Percentiles rank a stretch among this genome's conserved stretches.
These are phyloP conservation scores for Emiliania huxleyi DNA, from an alignment of 78 protist genomes.

Conservation along the genomic window DNA sequence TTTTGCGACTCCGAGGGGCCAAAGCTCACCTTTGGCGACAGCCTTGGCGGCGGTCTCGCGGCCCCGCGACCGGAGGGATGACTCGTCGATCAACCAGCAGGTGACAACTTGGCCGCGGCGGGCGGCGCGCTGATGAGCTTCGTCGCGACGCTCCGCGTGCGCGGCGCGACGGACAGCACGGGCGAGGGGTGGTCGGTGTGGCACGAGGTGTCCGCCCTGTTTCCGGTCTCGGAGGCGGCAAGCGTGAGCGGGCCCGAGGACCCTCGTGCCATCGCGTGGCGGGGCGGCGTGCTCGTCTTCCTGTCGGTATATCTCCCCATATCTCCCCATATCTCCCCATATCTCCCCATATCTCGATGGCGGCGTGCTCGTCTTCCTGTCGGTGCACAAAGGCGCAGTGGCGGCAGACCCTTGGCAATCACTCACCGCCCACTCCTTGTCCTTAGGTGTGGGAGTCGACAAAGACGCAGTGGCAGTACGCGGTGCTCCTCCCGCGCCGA, in stretches of 20 bases:
- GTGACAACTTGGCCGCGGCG: not conserved
- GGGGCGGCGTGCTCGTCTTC: not conserved
- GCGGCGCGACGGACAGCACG: not conserved
- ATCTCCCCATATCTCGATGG: too few species aligned
- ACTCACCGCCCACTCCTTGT: too few species aligned
- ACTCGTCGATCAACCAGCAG: too few species aligned
- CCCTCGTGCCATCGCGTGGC: not conserved
- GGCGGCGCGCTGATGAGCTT: not conserved
- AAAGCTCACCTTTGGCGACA: not conserved
- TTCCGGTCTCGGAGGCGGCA: not conserved
- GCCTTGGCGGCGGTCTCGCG: too few species aligned
- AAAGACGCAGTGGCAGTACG: not conserved
- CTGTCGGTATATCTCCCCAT: too few species aligned
- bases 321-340: too few species aligned
- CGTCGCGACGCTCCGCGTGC: not conserved
- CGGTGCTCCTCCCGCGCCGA: not conserved
- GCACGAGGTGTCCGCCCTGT: not conserved
- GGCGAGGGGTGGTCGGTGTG: not conserved
- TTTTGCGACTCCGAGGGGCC: not conserved
- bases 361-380: too few species aligned
- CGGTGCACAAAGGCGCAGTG: too few species aligned
- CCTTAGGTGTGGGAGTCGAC: constrained; percentile 11
- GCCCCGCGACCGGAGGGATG: too few species aligned
- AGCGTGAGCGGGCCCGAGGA: not conserved
- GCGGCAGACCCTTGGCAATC: too few species aligned